These are phyloP conservation scores for Russula abietina DNA, from an alignment of 768 basidiomycete species.

Conservation along the genomic window DNA sequence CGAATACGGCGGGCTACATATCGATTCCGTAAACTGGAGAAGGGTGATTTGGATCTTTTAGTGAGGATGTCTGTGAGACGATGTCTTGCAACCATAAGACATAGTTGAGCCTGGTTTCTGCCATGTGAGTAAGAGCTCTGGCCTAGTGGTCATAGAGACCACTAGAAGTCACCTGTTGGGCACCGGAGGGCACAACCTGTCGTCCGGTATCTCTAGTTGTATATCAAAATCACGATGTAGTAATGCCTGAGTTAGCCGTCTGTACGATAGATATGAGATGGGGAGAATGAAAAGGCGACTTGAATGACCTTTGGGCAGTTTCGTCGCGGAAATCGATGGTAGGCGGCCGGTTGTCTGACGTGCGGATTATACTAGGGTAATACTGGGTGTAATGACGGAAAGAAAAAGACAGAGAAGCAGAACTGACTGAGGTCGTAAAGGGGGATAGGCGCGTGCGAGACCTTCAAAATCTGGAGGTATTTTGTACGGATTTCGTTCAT, in stretches of 20 bases:
- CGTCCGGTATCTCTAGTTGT: slow-evolving; percentile 51
- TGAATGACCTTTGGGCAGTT: slow-evolving; percentile 55
- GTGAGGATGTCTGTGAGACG: slow-evolving; percentile 14
- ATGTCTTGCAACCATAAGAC: slow-evolving; percentile 81
- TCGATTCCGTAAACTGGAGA: slow-evolving; percentile 52
- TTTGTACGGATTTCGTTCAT: slow-evolving; percentile 45
- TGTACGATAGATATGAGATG: slow-evolving; percentile 31
- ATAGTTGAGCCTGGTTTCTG: slow-evolving; percentile 65
- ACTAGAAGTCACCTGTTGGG: slow-evolving; percentile 10
- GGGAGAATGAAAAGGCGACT: neutral
- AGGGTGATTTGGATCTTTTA: neutral
- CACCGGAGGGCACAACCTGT: slow-evolving; percentile 86
- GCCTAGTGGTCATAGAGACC: neutral
- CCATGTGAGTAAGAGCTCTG: neutral
- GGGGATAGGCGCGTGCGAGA: slow-evolving; percentile 41
- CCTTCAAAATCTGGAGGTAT: slow-evolving; percentile 48
- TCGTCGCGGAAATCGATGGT: slow-evolving; percentile 74
- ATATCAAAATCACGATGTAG: slow-evolving; percentile 70
- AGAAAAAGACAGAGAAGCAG: neutral
- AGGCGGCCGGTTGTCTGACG: slow-evolving; percentile 23
- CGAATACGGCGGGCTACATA: slow-evolving; percentile 46
- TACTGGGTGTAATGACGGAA: neutral
- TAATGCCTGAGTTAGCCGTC: slow-evolving; percentile 74
- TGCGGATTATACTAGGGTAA: slow-evolving; percentile 27
- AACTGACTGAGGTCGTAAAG: slow-evolving; percentile 50